Conservation (phyloP, 805 yeast species). For the Trichomonascus vanleenenianus region DNA sequence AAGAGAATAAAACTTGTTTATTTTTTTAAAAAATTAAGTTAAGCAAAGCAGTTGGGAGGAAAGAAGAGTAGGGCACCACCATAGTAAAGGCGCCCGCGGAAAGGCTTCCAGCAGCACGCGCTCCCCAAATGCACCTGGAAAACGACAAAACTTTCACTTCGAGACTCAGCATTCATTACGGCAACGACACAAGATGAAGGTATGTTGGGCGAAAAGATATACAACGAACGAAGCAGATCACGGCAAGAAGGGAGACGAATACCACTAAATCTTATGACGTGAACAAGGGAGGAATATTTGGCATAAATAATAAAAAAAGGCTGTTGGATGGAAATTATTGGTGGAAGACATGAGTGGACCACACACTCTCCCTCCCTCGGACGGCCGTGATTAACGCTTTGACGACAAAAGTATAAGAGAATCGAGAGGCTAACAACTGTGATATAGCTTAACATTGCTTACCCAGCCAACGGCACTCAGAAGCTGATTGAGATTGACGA, state of each 20-base stretch:
- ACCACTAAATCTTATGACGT: not conserved
- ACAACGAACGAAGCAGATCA: not conserved
- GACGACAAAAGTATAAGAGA: no score
- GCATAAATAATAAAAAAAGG: no score
- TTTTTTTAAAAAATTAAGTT: no score
- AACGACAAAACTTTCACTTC: not conserved
- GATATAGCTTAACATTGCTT: conserved; percentile 89
- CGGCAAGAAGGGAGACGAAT: not conserved
- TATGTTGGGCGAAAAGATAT: not conserved
- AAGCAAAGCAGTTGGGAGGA: no score
- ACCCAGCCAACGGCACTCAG: conserved; percentile 99
- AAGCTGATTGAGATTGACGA: conserved; percentile 97
- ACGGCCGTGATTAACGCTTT: no score
- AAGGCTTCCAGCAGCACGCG: not conserved
- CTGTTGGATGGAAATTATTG: no score
- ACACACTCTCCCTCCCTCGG: no score
- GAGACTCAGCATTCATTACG: not conserved
- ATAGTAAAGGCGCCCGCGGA: no score
- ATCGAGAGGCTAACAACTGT: not conserved
- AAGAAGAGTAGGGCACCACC: no score
- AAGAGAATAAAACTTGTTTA: no score
- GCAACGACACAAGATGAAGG: not conserved
- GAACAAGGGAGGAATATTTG: not conserved
- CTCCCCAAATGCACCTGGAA: not conserved
- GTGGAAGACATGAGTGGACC: no score